Evolutionary conservation across 2,329 filamentous ascomycete species (phyloP).

Genomic region (Alternaria consortialis): DNA sequence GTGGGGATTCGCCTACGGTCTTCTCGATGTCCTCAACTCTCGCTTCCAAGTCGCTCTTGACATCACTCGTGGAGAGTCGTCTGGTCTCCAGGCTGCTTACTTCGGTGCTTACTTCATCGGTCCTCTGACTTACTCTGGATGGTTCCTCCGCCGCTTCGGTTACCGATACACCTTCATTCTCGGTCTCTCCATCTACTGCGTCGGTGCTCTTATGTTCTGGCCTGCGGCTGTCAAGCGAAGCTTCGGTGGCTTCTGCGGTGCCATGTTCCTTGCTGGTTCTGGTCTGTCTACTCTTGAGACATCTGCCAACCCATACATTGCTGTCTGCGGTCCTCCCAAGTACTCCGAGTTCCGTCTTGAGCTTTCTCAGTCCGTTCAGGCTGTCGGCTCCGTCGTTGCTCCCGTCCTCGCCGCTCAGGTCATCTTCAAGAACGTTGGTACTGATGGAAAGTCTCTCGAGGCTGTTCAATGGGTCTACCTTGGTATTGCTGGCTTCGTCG

Average conservation of each 20-base stretch:
- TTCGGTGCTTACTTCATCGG: slow-evolving; percentile 67
- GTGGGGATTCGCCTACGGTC: slow-evolving; percentile 61
- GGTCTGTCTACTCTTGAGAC: slow-evolving; percentile 79
- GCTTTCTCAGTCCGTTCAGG: slow-evolving; percentile 79
- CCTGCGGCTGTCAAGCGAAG: slow-evolving; percentile 76
- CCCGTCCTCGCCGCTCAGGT: slow-evolving; percentile 77
- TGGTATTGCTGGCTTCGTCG: slow-evolving; percentile 78
- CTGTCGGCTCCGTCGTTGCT: slow-evolving; percentile 76
- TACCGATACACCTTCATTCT: slow-evolving; percentile 84
- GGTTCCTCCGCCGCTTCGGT: slow-evolving; percentile 75
- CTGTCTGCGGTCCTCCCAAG: slow-evolving; percentile 74
- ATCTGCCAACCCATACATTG: slow-evolving; percentile 69
- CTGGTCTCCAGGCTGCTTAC: slow-evolving; percentile 71
- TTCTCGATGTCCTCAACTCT: slow-evolving; percentile 57
- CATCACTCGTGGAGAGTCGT: slow-evolving; percentile 63
- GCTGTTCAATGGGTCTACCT: slow-evolving; percentile 84
- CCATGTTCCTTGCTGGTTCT: slow-evolving; percentile 76
- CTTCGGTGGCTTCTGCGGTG: slow-evolving; percentile 77
- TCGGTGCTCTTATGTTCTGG: slow-evolving; percentile 83
- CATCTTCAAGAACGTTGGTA: slow-evolving; percentile 72
- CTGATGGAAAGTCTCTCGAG: slow-evolving; percentile 64
- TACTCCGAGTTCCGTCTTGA: slow-evolving; percentile 81
- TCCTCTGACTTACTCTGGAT: slow-evolving; percentile 62
- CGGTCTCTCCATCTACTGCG: slow-evolving; percentile 72
- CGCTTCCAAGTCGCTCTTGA: slow-evolving; percentile 55